These are phyloP conservation scores for Grifola frondosa DNA, from an alignment of 1,284 basidiomycete genomes.

Conservation along the genomic window DNA sequence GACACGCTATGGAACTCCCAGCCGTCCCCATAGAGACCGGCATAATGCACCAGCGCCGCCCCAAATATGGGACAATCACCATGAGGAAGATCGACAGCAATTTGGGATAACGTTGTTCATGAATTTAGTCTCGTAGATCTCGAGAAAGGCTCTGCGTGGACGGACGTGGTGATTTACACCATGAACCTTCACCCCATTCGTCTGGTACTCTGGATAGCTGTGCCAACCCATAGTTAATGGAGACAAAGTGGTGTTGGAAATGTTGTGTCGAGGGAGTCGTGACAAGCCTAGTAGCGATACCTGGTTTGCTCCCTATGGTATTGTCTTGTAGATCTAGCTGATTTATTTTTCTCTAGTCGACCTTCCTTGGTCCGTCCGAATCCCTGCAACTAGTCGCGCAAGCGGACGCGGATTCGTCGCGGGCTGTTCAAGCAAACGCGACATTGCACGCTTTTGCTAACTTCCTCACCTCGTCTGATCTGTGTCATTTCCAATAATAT, in stretches of 20 bases:
- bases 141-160: no score
- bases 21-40: constrained; percentile 13
- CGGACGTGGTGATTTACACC: no score
- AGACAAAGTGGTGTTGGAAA: constrained; percentile 16
- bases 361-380: constrained; percentile 8
- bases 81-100: no score
- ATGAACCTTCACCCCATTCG: no score
- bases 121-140: constrained; percentile 16
- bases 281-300: not conserved
- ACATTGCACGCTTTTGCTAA: constrained; percentile 13
- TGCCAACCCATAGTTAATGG: constrained; percentile 5
- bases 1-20: constrained; percentile 19
- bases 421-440: constrained; percentile 13
- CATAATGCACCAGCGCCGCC: constrained; percentile 8
- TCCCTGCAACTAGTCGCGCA: constrained; percentile 4
- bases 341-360: constrained; percentile 4
- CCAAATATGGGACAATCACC: not conserved
- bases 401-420: constrained; percentile 10
- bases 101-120: constrained; percentile 19
- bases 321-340: no score
- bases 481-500: constrained; percentile 12
- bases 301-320: no score
- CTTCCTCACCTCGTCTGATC: constrained; percentile 11
- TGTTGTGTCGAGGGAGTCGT: not conserved
- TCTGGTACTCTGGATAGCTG: constrained; percentile 4